A percentile compares a stretch with the other conserved stretches of the same genome.
Evolutionary conservation across 495 filamentous ascomycete genomes (phyloP).

Genomic region (Cercophora samala): DNA sequence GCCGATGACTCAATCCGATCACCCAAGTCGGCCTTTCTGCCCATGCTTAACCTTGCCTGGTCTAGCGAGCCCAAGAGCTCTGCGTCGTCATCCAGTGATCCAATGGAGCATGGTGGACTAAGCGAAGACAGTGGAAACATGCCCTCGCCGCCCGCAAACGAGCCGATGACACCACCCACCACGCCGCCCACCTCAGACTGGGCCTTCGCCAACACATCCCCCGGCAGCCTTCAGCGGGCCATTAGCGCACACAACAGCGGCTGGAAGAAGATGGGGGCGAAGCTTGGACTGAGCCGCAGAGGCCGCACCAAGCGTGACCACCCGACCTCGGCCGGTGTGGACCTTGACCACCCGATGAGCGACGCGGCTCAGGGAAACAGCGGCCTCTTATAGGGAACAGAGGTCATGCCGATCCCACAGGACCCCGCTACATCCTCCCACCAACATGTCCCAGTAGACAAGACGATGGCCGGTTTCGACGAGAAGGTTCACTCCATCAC

Average conservation of each 20-base stretch:
- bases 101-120: conserved; percentile 35
- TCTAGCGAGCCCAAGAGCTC: conserved; percentile 37
- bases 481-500: conserved; percentile 18
- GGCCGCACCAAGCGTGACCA: conserved; percentile 40
- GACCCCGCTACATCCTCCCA: conserved; percentile 32
- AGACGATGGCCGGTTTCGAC: conserved; percentile 17
- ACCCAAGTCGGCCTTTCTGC: conserved; percentile 43
- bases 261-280: conserved; percentile 85
- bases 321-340: conserved; percentile 33
- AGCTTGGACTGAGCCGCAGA: conserved; percentile 67
- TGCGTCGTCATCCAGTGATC: conserved; percentile 37
- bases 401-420: conserved; percentile 50
- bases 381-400: conserved; percentile 50
- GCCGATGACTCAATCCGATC: conserved; percentile 41
- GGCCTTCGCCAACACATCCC: conserved; percentile 50
- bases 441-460: conserved; percentile 19
- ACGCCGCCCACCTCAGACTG: conserved; percentile 70
- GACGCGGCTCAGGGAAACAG: conserved; percentile 33
- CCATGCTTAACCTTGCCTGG: conserved; percentile 43
- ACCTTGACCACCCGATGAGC: conserved; percentile 25
- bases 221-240: conserved; percentile 48
- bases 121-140: conserved; percentile 52
- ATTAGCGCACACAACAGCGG: conserved; percentile 53
- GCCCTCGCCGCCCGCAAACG: conserved; percentile 49
- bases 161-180: conserved; percentile 86